Base-by-base conservation (phyloP, 2,329 filamentous ascomycete species). In the Microcyclospora pomicola region DNA sequence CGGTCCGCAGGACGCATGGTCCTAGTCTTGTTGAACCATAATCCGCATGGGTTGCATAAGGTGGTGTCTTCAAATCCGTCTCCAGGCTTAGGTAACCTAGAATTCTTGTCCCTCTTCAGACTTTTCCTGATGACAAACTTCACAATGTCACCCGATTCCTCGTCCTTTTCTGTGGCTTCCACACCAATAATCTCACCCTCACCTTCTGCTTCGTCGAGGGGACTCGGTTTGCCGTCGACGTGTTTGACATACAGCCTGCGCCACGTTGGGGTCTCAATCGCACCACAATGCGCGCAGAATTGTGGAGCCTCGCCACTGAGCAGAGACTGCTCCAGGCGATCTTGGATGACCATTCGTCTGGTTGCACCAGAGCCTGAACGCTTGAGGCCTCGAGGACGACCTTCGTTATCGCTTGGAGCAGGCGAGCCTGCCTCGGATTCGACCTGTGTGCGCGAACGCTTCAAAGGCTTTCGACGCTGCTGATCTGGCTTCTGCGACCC, bases 241-340 rank as follows among this genome's bases (percentile, higher is more conserved):
- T 82, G 70, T 52, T 85, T 84, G n/a, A 77, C 77, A 71, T 81
- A 95, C 10, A 91, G 84, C 53, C 88, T 91, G 42, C 91, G 78
- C 91, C 91, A 98, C 0, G 88, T 95, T 0, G 88, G 84, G 0
- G 91, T 98, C 51, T 96, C 83, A 40, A 98, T 93, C 6, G 86
- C 82, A 5, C 91, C 91, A 51, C 91, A 98, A 51, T 96, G 94
- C 45, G 75, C 75, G 58, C 91, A 98, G 53, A 80, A 96, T 1
- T 81, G 80, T 0, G 91, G 91, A 68, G 87, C 80, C 47, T 86
- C 74, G 5, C 91, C 91, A 38, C 76, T 75, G n/a, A 71, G 70
- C 38, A 96, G 77, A 15, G 71, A 68, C 39, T 63, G 58, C 31
- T 73, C 64, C 15, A 78, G 56, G 35, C 67, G 67, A 15, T 71